Percentiles rank a stretch among this genome's conserved stretches.
Conservation (phyloP, 2,329 filamentous ascomycete genomes). For the Clarireedia paspali region DNA sequence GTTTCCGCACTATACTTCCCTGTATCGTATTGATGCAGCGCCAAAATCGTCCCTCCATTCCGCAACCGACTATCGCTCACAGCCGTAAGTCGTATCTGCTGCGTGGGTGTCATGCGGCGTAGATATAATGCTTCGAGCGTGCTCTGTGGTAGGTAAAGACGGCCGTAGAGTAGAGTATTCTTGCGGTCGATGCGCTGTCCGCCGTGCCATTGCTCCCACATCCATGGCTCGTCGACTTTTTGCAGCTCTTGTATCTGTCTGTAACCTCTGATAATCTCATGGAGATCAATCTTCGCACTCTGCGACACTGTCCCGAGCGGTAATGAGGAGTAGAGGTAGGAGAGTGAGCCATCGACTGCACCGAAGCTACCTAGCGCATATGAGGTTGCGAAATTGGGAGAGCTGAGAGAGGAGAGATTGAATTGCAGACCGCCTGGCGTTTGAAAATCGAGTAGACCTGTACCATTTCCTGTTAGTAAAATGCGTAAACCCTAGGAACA, state of each 20-base stretch:
- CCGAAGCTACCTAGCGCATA: conserved; percentile 87
- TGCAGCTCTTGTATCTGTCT: conserved; percentile 63
- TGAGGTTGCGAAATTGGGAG: conserved; percentile 87
- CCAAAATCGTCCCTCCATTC: conserved; percentile 69
- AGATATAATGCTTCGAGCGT: conserved; percentile 82
- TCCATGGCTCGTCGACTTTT: conserved; percentile 41
- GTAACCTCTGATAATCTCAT: conserved; percentile 74
- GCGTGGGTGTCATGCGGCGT: conserved; percentile 65
- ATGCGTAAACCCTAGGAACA: conserved; percentile 3
- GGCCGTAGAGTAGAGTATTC: conserved; percentile 63
- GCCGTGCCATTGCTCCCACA: conserved; percentile 46
- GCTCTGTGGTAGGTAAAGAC: conserved; percentile 75
- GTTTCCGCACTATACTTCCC: conserved; percentile 87
- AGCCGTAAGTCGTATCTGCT: conserved; percentile 72
- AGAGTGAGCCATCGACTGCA: conserved; percentile 91
- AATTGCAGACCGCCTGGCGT: conserved; percentile 79
- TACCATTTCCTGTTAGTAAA: conserved; percentile 14
- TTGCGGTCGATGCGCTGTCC: conserved; percentile 42
- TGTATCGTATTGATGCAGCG: conserved; percentile 70
- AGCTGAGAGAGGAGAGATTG: conserved; percentile 83
- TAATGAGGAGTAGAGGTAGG: conserved; percentile 89
- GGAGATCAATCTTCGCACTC: conserved; percentile 69
- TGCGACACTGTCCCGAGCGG: conserved; percentile 61
- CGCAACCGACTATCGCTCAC: conserved; percentile 65
- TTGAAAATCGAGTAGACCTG: conserved; percentile 80